Evolutionary conservation across 106 monocot species (phyloP).

Genomic region (Dendrobium officinale): DNA sequence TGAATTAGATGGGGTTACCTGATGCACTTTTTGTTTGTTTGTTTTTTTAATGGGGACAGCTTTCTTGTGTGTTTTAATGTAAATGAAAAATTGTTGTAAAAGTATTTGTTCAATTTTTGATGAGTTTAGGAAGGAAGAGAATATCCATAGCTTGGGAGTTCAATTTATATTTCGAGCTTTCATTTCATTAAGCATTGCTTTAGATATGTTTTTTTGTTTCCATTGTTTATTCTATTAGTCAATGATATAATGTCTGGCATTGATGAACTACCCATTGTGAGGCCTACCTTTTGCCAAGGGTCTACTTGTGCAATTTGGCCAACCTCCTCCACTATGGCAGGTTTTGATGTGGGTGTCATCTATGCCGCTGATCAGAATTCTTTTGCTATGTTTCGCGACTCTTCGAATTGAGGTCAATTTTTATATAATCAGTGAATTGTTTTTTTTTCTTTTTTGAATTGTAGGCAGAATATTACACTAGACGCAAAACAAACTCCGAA

Average conservation of each 20-base stretch:
- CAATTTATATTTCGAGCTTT: background rate
- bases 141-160: background rate
- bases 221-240: background rate
- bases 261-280: background rate
- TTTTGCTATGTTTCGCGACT: background rate
- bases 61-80: background rate
- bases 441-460: conserved; percentile 3
- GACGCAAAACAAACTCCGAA: conserved; percentile 24
- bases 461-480: conserved; percentile 28
- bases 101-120: background rate
- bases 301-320: background rate
- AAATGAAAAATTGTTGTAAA: background rate
- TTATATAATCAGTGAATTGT: background rate
- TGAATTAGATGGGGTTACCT: background rate
- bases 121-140: background rate
- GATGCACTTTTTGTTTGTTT: background rate
- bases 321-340: background rate
- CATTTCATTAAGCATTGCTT: background rate
- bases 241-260: background rate
- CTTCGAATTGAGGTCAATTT: background rate
- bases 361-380: background rate
- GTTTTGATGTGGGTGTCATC: background rate
- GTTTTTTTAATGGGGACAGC: background rate
- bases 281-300: too few relatives aligned
- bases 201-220: background rate